A percentile compares a stretch with the other conserved stretches of the same genome.
These are phyloP conservation scores for Pseudoperonospora humuli DNA, from an alignment of 352 stramenopile genomes.

Conservation along the genomic window DNA sequence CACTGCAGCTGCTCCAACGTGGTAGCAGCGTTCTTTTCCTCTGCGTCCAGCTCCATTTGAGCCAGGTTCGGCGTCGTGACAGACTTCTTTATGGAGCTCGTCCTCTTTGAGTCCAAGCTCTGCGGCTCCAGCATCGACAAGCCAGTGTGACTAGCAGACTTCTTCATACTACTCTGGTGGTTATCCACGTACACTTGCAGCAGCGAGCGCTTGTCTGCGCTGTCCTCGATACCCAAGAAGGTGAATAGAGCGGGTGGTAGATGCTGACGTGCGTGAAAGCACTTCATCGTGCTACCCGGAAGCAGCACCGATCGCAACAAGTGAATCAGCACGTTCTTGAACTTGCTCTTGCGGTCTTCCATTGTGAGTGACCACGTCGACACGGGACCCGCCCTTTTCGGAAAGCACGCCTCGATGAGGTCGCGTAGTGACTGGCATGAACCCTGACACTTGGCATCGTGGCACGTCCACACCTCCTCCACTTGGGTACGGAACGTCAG, in stretches of 20 bases:
- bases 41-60: slow-evolving; percentile 21
- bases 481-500: slow-evolving; percentile 50
- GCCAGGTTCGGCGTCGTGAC: slow-evolving; percentile 20
- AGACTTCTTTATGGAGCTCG: slow-evolving; percentile 25
- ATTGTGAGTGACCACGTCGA: slow-evolving; percentile 39
- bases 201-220: slow-evolving; percentile 49
- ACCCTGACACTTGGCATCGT: slow-evolving; percentile 43
- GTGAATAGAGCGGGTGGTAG: slow-evolving; percentile 45
- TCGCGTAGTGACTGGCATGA: slow-evolving; percentile 68
- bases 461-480: slow-evolving; percentile 49
- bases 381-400: slow-evolving; percentile 40
- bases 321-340: slow-evolving; percentile 62
- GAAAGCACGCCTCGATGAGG: slow-evolving; percentile 51
- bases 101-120: slow-evolving; percentile 10
- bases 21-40: slow-evolving; percentile 20
- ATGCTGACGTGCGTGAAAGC: slow-evolving; percentile 35
- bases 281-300: slow-evolving; percentile 63
- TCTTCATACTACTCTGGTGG: slow-evolving; percentile 31
- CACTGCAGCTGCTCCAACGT: slow-evolving; percentile 28
- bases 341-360: slow-evolving; percentile 45
- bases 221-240: slow-evolving; percentile 49
- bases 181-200: slow-evolving; percentile 71
- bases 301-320: slow-evolving; percentile 55
- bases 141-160: slow-evolving; percentile 25
- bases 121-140: slow-evolving; percentile 24